Percentiles rank a stretch among this genome's conserved stretches.
These are phyloP conservation scores for Coemansia sp. DNA, from an alignment of 192 early-diverging fungal species.

Conservation along the genomic window DNA sequence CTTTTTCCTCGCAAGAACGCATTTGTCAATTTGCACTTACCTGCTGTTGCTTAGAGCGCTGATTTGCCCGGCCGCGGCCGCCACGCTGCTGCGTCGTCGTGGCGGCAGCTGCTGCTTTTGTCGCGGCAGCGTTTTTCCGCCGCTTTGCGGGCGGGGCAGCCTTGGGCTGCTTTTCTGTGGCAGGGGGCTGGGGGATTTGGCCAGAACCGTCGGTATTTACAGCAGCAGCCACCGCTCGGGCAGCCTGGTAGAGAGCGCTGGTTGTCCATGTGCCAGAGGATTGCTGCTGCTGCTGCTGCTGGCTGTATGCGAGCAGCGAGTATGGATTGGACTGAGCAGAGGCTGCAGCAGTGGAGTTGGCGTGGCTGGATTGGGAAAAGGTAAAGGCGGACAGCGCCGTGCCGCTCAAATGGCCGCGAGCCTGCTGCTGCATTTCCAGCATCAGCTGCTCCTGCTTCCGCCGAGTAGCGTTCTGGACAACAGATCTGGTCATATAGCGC, in stretches of 20 bases:
- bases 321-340: conserved; percentile 26
- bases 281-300: conserved; percentile 16
- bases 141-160: conserved; percentile 24
- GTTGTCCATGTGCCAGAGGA: conserved; percentile 27
- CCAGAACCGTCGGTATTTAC: neutral
- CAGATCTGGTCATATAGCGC: conserved; percentile 52
- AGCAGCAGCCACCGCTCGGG: conserved; percentile 44
- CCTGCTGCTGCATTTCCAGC: neutral
- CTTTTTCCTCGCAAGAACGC: no score
- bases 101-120: conserved; percentile 5
- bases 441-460: conserved; percentile 34
- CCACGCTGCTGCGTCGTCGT: conserved; percentile 6
- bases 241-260: conserved; percentile 41
- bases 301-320: conserved; percentile 19
- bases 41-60: conserved; percentile 29
- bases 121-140: conserved; percentile 41
- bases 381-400: conserved; percentile 7
- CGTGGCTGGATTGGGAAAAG: conserved; percentile 13
- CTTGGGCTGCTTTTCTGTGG: conserved; percentile 16
- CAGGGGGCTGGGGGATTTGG: conserved; percentile 3
- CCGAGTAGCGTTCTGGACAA: conserved; percentile 40
- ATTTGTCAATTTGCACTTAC: conserved; percentile 11
- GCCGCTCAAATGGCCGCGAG: neutral
- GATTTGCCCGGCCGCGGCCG: neutral
- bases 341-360: neutral